Evolutionary conservation across 202 grass and related monocot genomes (phyloP).

Genomic region (Carex arenaria): DNA sequence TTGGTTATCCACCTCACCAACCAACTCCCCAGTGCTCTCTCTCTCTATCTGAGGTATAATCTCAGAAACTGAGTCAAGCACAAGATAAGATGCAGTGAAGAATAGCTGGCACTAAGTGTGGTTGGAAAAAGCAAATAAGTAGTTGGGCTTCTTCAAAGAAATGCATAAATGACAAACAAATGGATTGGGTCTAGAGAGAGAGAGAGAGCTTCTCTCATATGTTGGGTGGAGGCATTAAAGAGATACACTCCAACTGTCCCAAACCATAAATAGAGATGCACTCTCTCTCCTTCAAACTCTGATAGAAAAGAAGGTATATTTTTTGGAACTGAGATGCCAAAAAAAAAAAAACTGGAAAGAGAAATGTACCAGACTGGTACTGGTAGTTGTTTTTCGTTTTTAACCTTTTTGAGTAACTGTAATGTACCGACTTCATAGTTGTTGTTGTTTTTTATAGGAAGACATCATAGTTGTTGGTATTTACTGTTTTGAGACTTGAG

Average conservation of each 20-base stretch:
- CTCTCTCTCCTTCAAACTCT: background rate
- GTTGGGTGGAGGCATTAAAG: constrained; percentile 38
- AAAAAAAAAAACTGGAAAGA: background rate
- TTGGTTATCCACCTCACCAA: constrained; percentile 26
- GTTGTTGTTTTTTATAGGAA: background rate
- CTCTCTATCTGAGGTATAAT: background rate
- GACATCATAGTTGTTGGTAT: background rate
- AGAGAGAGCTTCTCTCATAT: background rate
- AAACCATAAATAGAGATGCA: constrained; percentile 15
- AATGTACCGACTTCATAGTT: background rate
- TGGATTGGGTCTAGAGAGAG: background rate
- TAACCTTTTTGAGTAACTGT: background rate
- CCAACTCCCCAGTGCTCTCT: background rate
- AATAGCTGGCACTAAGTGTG: constrained; percentile 12
- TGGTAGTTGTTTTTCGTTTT: background rate
- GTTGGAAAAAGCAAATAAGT: constrained; percentile 22
- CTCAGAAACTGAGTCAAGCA: background rate
- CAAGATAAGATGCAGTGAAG: background rate
- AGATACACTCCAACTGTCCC: too few relatives aligned
- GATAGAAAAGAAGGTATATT: background rate
- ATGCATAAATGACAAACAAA: constrained; percentile 18
- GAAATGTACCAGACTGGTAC: background rate
- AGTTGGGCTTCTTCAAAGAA: constrained; percentile 26
- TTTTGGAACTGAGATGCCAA: background rate
- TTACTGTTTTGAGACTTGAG: background rate